Base-by-base conservation (phyloP, 2,329 filamentous ascomycete species). In the Endoconidiophora polonica region DNA sequence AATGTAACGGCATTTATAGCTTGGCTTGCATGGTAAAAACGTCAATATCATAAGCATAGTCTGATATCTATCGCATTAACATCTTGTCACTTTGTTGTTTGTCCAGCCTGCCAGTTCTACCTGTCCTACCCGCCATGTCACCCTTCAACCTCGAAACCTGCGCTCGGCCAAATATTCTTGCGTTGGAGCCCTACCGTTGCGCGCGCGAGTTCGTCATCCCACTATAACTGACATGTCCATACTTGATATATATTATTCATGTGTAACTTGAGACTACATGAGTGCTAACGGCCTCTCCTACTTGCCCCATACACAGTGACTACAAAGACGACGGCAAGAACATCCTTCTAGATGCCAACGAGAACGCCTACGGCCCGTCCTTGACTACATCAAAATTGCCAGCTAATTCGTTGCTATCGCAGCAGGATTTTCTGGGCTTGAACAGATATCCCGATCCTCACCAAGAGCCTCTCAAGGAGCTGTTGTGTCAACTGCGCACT, bases 301-400 rank as follows among this genome's bases (percentile, higher is more conserved):
- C 24, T 49, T 2, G 29, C 58, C 46, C 60, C 44, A 46, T 61
- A 58, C 48, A 60, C 46, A 93, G 86, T 69, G 91, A 98, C 74
- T 96, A 98, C 76, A 95, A 98, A 69, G 90, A 98, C 64, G 84
- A 98, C 62, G 91, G 91, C 57, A 90, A 80, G 53, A 96, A 96
- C 61, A 79, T 96, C 59, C 81, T 98, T 48, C 83, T 98, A 57
- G 91, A 98, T 63, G 91, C 91, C 58, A 98, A 98, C 61, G 91
- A 98, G 68, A 98, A 98, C 61, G 87, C 91, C 53, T 95, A 83
- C 60, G 91, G 91, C 0, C 90, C 91, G 0, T 82, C 85, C 1
- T 68, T 95, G 45, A 68, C 72, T 1, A 60, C 72, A 39, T 68
- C 70, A 9, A 68, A 70, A 46, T 50, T 57, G 40, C 66, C 66